These are phyloP conservation scores for Teratosphaeria nubilosa DNA, from an alignment of 2,329 filamentous ascomycete genomes.

Conservation along the genomic window DNA sequence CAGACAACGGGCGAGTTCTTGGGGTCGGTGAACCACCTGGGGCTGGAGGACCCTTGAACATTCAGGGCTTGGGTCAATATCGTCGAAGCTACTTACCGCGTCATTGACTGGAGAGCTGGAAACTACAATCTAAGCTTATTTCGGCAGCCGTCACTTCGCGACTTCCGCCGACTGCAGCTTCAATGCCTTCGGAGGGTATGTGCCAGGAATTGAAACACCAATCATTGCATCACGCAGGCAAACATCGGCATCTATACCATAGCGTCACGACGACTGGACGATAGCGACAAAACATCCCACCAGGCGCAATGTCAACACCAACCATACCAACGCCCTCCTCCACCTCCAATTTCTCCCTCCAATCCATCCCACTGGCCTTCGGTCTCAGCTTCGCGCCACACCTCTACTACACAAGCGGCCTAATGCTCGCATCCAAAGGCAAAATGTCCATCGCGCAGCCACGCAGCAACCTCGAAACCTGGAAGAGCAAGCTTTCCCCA, in stretches of 20 bases:
- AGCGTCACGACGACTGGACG: background rate
- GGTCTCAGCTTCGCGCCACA: conserved; percentile 15
- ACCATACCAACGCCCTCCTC: background rate
- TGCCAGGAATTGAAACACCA: background rate
- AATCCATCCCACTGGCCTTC: conserved; percentile 16
- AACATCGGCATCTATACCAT: background rate
- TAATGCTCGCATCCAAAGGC: conserved; percentile 17
- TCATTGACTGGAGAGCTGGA: background rate
- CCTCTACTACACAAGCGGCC: conserved; percentile 11
- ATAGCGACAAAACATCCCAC: background rate
- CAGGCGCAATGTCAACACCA: background rate
- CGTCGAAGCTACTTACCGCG: background rate
- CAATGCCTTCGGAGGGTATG: too few relatives aligned
- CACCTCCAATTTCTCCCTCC: conserved; percentile 14
- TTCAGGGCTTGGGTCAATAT: background rate
- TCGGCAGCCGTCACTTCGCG: background rate
- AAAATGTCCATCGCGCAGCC: conserved; percentile 12
- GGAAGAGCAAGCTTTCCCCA: conserved; percentile 14
- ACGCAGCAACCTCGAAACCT: conserved; percentile 17
- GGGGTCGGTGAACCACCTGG: conserved; percentile 37
- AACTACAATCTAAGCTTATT: background rate
- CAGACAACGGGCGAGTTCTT: conserved; percentile 57
- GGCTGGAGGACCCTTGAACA: background rate
- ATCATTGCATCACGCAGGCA: background rate
- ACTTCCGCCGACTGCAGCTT: background rate